Percentiles rank a stretch among this genome's conserved stretches.
phyloP scores from a whole-genome alignment of 2,329 filamentous ascomycete species.

The Coniochaeta sp. region DNA sequence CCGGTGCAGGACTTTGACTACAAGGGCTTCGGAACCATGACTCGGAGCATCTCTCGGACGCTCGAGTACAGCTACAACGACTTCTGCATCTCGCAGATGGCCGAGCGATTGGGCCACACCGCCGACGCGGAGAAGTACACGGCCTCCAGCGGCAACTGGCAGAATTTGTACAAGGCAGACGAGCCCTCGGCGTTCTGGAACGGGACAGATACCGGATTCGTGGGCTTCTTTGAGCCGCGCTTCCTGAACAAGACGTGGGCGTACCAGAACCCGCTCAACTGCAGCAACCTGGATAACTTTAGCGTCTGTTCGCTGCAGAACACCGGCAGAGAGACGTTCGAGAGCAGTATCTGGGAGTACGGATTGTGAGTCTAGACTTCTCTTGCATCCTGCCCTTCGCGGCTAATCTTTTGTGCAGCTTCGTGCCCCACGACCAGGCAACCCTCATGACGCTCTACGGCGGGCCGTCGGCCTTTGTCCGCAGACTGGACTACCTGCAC shows the following conservation, averaged over 20 bases:
- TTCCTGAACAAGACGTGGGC: slow-evolving; percentile 63
- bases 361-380: slow-evolving; percentile 44
- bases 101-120: slow-evolving; percentile 44
- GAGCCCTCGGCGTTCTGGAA: slow-evolving; percentile 46
- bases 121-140: slow-evolving; percentile 54
- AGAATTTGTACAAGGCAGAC: slow-evolving; percentile 55
- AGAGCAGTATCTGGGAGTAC: slow-evolving; percentile 67
- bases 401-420: slow-evolving; percentile 22
- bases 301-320: slow-evolving; percentile 55
- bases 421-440: slow-evolving; percentile 46
- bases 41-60: slow-evolving; percentile 63
- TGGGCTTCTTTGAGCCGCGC: slow-evolving; percentile 63
- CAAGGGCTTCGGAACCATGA: slow-evolving; percentile 61
- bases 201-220: slow-evolving; percentile 55
- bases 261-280: slow-evolving; percentile 60
- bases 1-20: slow-evolving; percentile 62
- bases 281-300: slow-evolving; percentile 44
- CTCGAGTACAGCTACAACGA: slow-evolving; percentile 76
- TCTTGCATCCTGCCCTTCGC: not conserved
- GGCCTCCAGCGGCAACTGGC: slow-evolving; percentile 56
- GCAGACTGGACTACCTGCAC: slow-evolving; percentile 58
- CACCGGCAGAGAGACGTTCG: slow-evolving; percentile 61
- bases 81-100: slow-evolving; percentile 60
- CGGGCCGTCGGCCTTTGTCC: slow-evolving; percentile 47
- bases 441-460: slow-evolving; percentile 52